Evolutionary conservation across 2,329 filamentous ascomycete species (phyloP).

Genomic region (Fusarium proliferatum): DNA sequence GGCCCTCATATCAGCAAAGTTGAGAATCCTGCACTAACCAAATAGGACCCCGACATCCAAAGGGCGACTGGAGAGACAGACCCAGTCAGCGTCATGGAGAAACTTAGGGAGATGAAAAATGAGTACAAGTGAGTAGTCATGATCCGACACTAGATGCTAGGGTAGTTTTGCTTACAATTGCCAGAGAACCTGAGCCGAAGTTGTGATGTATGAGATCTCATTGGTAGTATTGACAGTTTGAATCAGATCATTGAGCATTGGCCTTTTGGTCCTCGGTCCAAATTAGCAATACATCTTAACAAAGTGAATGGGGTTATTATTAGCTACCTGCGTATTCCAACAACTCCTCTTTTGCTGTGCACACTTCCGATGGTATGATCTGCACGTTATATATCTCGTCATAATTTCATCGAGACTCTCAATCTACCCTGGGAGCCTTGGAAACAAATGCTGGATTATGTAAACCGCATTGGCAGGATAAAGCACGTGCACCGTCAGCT

Average conservation of each 20-base stretch:
- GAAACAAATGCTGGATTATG: neutral
- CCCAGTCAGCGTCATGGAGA: neutral
- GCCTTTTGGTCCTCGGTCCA: fast-evolving
- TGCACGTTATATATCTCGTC: neutral
- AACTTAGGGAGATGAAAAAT: neutral
- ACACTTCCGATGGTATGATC: fast-evolving
- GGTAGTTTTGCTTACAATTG: neutral
- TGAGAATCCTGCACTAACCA: neutral
- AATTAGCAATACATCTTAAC: neutral
- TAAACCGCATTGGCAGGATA: neutral
- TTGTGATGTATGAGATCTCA: neutral
- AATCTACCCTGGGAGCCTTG: neutral
- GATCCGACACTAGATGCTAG: fast-evolving
- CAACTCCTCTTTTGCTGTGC: neutral
- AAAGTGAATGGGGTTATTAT: no score
- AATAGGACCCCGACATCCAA: neutral
- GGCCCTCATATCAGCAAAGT: fast-evolving
- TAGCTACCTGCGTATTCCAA: no score
- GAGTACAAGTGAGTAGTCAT: neutral
- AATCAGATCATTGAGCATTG: neutral
- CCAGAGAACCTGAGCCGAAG: neutral
- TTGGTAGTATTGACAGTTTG: fast-evolving
- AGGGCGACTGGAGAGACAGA: neutral
- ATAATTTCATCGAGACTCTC: neutral
- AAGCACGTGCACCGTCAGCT: neutral